Evolutionary conservation across 352 stramenopile species (phyloP).

Genomic region (Pseudoperonospora humuli): DNA sequence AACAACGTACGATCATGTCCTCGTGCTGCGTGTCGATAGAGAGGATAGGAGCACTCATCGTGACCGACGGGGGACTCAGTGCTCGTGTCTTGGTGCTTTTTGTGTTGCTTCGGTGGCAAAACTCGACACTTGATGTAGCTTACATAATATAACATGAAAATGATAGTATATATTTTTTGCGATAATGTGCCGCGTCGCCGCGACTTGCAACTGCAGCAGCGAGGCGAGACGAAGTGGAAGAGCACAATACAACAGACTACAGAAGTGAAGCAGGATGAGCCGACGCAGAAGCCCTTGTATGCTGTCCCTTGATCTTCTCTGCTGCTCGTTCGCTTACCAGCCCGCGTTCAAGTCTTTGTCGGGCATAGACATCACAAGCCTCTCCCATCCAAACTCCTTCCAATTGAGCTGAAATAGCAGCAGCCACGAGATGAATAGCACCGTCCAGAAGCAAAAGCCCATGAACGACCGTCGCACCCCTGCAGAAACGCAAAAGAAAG

Average conservation of each 20-base stretch:
- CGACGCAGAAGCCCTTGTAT: too few species aligned
- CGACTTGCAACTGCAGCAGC: too few species aligned
- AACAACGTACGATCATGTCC: conserved; percentile 89
- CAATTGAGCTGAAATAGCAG: conserved; percentile 79
- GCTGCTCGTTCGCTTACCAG: conserved; percentile 33
- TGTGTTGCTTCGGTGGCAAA: conserved; percentile 25
- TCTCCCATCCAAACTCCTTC: conserved; percentile 78
- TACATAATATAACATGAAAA: neutral
- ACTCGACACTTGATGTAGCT: neutral
- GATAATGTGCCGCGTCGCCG: too few species aligned
- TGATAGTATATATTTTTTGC: too few species aligned
- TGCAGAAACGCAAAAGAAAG: conserved; percentile 7
- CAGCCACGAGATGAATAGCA: conserved; percentile 70
- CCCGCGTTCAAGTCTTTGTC: conserved; percentile 53
- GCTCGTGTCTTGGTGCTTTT: neutral
- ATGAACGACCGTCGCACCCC: conserved; percentile 74
- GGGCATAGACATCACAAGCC: conserved; percentile 69
- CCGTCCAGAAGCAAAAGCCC: conserved; percentile 58
- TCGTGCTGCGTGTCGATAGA: conserved; percentile 97
- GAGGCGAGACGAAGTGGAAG: too few species aligned
- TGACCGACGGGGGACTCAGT: conserved; percentile 6
- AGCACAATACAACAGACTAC: too few species aligned
- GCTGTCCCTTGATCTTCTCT: neutral
- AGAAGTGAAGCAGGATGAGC: too few species aligned
- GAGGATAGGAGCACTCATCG: conserved; percentile 78